Evolutionary conservation across 108 stramenopile species (phyloP).

Genomic region (Poteriospumella lacustris): DNA sequence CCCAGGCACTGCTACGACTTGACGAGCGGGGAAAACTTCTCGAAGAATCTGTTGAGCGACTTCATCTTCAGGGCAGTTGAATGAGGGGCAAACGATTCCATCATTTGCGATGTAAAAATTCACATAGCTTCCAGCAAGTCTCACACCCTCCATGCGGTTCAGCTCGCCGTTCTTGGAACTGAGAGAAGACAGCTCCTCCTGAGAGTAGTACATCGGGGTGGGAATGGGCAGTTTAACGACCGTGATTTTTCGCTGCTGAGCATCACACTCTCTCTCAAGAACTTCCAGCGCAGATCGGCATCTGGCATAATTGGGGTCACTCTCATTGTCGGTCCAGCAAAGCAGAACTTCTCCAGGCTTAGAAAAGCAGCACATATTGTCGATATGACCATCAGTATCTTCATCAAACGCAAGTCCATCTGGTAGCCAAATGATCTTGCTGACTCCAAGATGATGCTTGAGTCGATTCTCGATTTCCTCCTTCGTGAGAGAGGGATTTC

Average conservation of each 20-base stretch:
- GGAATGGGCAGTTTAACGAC: slow-evolving; percentile 55
- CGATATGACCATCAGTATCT: slow-evolving; percentile 73
- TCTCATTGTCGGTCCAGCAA: slow-evolving; percentile 59
- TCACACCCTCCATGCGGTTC: slow-evolving; percentile 39
- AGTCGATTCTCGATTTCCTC: slow-evolving; percentile 52
- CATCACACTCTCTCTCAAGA: slow-evolving; percentile 49
- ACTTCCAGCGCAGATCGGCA: slow-evolving; percentile 50
- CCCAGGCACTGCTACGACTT: slow-evolving; percentile 59
- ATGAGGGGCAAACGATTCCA: slow-evolving; percentile 62
- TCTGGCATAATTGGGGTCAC: slow-evolving; percentile 50
- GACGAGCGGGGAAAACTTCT: slow-evolving; percentile 52
- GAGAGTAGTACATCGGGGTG: slow-evolving; percentile 43
- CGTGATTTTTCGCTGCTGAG: slow-evolving; percentile 39
- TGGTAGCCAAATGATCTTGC: slow-evolving; percentile 63
- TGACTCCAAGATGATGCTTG: slow-evolving; percentile 44
- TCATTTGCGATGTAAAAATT: slow-evolving; percentile 73
- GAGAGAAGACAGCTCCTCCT: slow-evolving; percentile 46
- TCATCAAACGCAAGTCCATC: slow-evolving; percentile 56
- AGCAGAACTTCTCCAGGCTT: slow-evolving; percentile 60
- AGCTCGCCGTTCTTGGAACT: not conserved
- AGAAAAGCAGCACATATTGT: slow-evolving; percentile 65
- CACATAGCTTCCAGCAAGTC: slow-evolving; percentile 65
- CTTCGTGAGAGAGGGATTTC: slow-evolving; percentile 59
- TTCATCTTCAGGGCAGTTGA: slow-evolving; percentile 53
- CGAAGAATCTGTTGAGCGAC: slow-evolving; percentile 51